These are phyloP conservation scores for Aspergillus sp. DNA, from an alignment of 2,329 filamentous ascomycete genomes.

Conservation along the genomic window DNA sequence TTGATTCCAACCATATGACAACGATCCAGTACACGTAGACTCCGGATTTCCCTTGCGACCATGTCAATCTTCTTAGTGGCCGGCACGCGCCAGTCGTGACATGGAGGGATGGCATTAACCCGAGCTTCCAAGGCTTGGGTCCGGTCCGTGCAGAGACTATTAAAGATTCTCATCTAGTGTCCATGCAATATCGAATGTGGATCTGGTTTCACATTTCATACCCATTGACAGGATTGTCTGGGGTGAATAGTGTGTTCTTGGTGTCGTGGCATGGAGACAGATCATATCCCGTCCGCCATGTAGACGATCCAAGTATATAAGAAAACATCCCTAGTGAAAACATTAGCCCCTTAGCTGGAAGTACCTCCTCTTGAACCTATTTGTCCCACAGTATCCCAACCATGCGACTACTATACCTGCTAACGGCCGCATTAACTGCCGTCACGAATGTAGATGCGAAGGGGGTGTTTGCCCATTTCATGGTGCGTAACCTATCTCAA, in stretches of 20 bases:
- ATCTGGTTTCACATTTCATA: too few species aligned
- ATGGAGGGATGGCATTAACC: background rate
- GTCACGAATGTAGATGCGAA: conserved; percentile 15
- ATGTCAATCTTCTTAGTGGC: background rate
- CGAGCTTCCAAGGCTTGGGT: background rate
- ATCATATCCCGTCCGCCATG: background rate
- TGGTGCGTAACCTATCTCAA: conserved; percentile 17
- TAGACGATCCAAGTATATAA: background rate
- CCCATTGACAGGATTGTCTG: too few species aligned
- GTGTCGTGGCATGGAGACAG: background rate
- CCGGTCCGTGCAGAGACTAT: background rate
- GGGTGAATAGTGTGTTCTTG: background rate
- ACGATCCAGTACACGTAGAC: background rate
- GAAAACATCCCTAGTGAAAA: background rate
- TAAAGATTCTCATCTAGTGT: background rate
- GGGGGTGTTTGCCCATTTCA: conserved; percentile 34
- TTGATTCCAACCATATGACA: background rate
- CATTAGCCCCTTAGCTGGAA: background rate
- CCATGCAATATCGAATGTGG: too few species aligned
- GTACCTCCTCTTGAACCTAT: background rate
- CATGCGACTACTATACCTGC: background rate
- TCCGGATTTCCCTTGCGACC: background rate
- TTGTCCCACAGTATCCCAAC: background rate
- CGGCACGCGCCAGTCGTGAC: background rate
- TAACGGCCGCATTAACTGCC: background rate